phyloP scores from a whole-genome alignment of 1,139 yeast genomes.

The Kodamaea sp. region DNA sequence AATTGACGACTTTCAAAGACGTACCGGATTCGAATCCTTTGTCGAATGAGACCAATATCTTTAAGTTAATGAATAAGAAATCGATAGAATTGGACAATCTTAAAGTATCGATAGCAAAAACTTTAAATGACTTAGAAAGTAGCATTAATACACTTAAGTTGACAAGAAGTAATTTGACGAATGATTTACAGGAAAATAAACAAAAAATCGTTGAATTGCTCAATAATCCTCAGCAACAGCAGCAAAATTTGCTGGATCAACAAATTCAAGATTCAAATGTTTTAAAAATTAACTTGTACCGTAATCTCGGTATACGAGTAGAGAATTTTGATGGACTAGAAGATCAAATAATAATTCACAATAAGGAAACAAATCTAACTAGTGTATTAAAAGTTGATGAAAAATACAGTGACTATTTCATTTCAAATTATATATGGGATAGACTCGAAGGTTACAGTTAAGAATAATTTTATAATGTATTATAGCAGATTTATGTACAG shows the following conservation, averaged over 20 bases:
- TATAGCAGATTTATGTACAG: background rate
- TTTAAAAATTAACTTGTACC: constrained; percentile 43
- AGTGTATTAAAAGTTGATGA: constrained; percentile 55
- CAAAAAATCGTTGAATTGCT: constrained; percentile 23
- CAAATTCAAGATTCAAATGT: constrained; percentile 31
- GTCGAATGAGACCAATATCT: constrained; percentile 19
- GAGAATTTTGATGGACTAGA: constrained; percentile 22
- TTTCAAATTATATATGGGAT: constrained; percentile 73
- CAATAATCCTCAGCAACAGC: constrained; percentile 11
- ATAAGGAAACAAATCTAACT: constrained; percentile 44
- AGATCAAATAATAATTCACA: constrained; percentile 48
- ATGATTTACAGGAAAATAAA: constrained; percentile 23
- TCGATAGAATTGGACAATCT: constrained; percentile 42
- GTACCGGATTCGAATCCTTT: constrained; percentile 7
- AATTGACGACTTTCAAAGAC: constrained; percentile 10
- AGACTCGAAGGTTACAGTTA: constrained; percentile 24
- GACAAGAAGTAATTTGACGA: constrained; percentile 38
- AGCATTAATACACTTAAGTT: constrained; percentile 46
- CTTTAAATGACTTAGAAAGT: constrained; percentile 54
- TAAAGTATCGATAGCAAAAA: constrained; percentile 54
- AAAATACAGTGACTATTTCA: constrained; percentile 58
- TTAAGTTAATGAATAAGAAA: constrained; percentile 26
- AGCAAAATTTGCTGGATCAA: constrained; percentile 11
- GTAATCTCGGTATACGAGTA: constrained; percentile 42
- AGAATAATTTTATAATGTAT: background rate